Base-by-base conservation (phyloP, 2,329 filamentous ascomycete species). In the Neurospora sp. region DNA sequence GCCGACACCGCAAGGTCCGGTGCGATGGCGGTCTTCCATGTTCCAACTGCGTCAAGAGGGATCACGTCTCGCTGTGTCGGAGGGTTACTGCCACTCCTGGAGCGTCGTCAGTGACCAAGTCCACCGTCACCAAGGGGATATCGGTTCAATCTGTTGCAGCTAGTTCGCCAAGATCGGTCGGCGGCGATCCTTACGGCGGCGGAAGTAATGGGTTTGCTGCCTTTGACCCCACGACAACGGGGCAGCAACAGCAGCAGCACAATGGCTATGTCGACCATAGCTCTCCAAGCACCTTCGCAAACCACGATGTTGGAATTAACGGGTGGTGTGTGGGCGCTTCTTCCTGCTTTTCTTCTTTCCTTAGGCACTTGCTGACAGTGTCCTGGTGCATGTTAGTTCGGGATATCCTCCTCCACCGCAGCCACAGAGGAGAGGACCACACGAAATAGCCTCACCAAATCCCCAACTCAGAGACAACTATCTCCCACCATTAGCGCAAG, bases 1-100 rank as follows among this genome's bases (percentile, higher is more conserved):
- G 69, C n/a, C 69, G 69, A 38, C 69, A 70, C 66, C 69, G 69
- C 15, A 70, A 70, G 46, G 66, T 70, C 23, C 66, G 66, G 8
- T 70, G 69, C 46, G 66, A 70, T 38, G 69, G 69, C 11, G 43
- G 66, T 10, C 36, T 58, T 11, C 69, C 69, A 11, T 70, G 69
- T 28, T 68, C 69, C 28, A 70, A 67, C 66, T 70, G 69, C 15
- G 69, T 70, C 0, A 23, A 67, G 19, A 67, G 69, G 10, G 69
- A 70, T n/a, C 69, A 70, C 38, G 43, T 67, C 36, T 68, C 66
- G 6, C 42, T 70, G 1, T 70, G 69, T 66, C 69, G 66, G 1
- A 68, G 66, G 5, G 66, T 68, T 3, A 58, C 33, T 8, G 23
- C 43, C 23, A 68, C 36, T 28, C 67, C 67, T 8, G 23, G 52